A percentile compares a stretch with the other conserved stretches of the same genome.
phyloP scores from a whole-genome alignment of 2,329 filamentous ascomycete genomes.

The Hypoxylon sp. region DNA sequence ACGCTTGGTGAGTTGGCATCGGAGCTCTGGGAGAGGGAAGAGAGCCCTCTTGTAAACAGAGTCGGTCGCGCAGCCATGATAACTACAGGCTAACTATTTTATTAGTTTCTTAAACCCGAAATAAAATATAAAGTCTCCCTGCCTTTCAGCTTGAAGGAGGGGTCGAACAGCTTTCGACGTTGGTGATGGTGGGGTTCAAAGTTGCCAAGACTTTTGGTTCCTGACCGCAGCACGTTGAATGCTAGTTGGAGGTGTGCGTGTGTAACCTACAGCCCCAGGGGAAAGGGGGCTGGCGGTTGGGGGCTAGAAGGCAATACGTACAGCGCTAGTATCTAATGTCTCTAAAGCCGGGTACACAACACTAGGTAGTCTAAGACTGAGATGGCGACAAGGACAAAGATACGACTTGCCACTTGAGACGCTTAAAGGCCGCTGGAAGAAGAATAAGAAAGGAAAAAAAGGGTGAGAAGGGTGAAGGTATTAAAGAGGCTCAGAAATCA shows the following conservation, averaged over 20 bases:
- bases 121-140: slow-evolving; percentile 13
- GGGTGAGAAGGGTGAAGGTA: slow-evolving; percentile 8
- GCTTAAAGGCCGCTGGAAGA: neutral
- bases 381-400: slow-evolving; percentile 5
- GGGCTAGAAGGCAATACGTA: slow-evolving; percentile 10
- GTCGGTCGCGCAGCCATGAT: slow-evolving; percentile 69
- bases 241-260: slow-evolving; percentile 3
- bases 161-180: slow-evolving; percentile 27
- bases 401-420: slow-evolving; percentile 5
- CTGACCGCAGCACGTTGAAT: slow-evolving; percentile 26
- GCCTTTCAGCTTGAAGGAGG: slow-evolving; percentile 12
- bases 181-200: slow-evolving; percentile 34
- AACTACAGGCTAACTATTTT: slow-evolving; percentile 10
- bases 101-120: slow-evolving; percentile 15
- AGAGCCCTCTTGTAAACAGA: slow-evolving; percentile 73
- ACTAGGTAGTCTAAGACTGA: neutral
- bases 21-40: slow-evolving; percentile 70
- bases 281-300: slow-evolving; percentile 12
- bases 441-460: slow-evolving; percentile 3
- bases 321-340: neutral
- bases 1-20: slow-evolving; percentile 71
- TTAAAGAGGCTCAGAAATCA: slow-evolving; percentile 7
- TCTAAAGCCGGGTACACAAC: neutral
- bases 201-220: slow-evolving; percentile 38
- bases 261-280: slow-evolving; percentile 25